Percentiles rank a stretch among this genome's conserved stretches.
These are phyloP conservation scores for Kuraishia borneana DNA, from an alignment of 805 yeast species.

Conservation along the genomic window DNA sequence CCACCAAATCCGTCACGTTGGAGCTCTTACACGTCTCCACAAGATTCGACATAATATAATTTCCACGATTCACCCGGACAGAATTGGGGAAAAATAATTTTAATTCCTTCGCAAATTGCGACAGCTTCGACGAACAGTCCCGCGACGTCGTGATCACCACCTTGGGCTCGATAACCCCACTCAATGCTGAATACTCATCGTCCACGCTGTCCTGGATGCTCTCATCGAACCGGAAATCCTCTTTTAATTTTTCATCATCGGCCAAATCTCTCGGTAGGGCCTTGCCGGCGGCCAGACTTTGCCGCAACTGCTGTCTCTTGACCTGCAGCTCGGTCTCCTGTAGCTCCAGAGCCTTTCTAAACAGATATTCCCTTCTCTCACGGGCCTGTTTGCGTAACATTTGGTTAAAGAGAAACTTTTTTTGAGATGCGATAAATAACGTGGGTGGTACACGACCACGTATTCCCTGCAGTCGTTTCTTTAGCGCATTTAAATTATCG, in stretches of 20 bases:
- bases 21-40: conserved; percentile 76
- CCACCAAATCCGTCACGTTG: conserved; percentile 72
- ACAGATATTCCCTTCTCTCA: conserved; percentile 89
- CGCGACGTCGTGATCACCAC: conserved; percentile 89
- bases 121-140: conserved; percentile 73
- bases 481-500: no score
- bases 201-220: conserved; percentile 60
- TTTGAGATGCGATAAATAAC: not conserved
- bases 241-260: conserved; percentile 73
- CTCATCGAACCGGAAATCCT: conserved; percentile 81
- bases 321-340: conserved; percentile 82
- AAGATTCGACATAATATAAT: conserved; percentile 71
- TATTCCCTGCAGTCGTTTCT: no score
- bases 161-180: conserved; percentile 87
- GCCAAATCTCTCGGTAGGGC: conserved; percentile 84
- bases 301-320: conserved; percentile 76
- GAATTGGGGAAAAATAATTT: conserved; percentile 84
- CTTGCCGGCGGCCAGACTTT: conserved; percentile 86
- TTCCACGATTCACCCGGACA: conserved; percentile 87
- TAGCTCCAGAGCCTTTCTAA: conserved; percentile 77
- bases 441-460: conserved; percentile 1
- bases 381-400: conserved; percentile 90
- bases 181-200: conserved; percentile 81
- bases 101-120: conserved; percentile 90
- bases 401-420: conserved; percentile 2